Evolutionary conservation across 257 asterid genomes (phyloP).

Genomic region (Solanum ahanhuiri): DNA sequence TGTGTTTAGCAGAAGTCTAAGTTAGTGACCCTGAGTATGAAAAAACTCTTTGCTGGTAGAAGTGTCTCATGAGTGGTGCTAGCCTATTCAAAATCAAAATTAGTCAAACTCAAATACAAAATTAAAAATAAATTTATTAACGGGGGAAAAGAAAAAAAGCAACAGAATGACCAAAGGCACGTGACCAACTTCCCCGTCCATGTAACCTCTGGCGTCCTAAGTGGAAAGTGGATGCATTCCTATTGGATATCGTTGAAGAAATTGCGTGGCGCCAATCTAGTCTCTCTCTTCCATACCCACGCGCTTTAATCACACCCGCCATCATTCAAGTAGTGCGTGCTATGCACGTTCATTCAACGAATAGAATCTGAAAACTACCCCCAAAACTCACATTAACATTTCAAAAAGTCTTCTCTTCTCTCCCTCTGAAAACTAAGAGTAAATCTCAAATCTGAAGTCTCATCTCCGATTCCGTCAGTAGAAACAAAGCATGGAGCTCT

Average conservation of each 20-base stretch:
- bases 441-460: not conserved
- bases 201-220: no score
- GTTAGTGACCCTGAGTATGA: no score
- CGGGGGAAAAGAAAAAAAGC: no score
- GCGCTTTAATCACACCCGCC: not conserved
- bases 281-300: not conserved
- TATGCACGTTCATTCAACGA: not conserved
- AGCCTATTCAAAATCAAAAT: no score
- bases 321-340: not conserved
- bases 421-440: not conserved
- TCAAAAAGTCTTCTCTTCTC: not conserved
- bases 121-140: no score
- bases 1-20: no score
- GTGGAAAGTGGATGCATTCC: not conserved
- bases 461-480: not conserved
- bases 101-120: no score
- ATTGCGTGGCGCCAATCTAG: slow-evolving; percentile 3
- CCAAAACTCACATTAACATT: not conserved
- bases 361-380: not conserved
- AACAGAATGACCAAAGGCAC: no score
- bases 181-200: no score
- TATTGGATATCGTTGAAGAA: not conserved
- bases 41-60: no score
- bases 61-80: no score
- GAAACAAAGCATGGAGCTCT: not conserved